Evolutionary conservation across 1,284 basidiomycete species (phyloP).

Genomic region (Entoloma clypeatum): DNA sequence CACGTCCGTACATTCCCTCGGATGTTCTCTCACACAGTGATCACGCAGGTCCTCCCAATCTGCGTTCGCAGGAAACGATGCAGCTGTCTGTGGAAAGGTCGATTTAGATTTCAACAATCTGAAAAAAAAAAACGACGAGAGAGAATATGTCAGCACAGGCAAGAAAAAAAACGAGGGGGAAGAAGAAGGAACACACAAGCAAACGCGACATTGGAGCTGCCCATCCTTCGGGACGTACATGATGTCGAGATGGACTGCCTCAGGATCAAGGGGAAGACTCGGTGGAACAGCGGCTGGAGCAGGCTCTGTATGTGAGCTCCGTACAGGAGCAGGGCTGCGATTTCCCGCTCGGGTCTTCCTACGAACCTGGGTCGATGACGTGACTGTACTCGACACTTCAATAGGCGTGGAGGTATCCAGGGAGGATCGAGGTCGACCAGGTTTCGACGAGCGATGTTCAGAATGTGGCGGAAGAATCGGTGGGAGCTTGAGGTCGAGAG

Average conservation of each 20-base stretch:
- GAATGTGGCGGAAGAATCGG: neutral
- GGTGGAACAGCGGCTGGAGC: neutral
- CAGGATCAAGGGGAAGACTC: conserved; percentile 18
- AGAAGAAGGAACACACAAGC: conserved; percentile 30
- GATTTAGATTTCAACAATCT: conserved; percentile 9
- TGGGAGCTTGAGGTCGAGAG: neutral
- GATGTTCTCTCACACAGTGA: conserved; percentile 30
- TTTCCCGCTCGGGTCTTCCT: neutral
- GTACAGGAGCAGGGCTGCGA: neutral
- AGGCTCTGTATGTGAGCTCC: too few relatives aligned
- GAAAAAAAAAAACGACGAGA: conserved; percentile 5
- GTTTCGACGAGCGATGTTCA: too few relatives aligned
- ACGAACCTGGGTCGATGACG: neutral
- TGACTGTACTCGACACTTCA: too few relatives aligned
- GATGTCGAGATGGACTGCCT: conserved; percentile 34
- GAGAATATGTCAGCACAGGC: neutral
- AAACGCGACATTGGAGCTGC: conserved; percentile 31
- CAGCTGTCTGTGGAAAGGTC: conserved; percentile 9
- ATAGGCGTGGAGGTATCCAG: too few relatives aligned
- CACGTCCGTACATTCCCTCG: conserved; percentile 30
- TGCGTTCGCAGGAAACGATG: conserved; percentile 23
- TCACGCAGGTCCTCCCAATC: conserved; percentile 31
- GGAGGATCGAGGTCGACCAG: too few relatives aligned
- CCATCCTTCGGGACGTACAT: conserved; percentile 30
- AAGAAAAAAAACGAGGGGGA: neutral